A percentile compares a stretch with the other conserved stretches of the same genome.
Conservation (phyloP, 495 filamentous ascomycete genomes). For the Chaetomidium leptoderma region DNA sequence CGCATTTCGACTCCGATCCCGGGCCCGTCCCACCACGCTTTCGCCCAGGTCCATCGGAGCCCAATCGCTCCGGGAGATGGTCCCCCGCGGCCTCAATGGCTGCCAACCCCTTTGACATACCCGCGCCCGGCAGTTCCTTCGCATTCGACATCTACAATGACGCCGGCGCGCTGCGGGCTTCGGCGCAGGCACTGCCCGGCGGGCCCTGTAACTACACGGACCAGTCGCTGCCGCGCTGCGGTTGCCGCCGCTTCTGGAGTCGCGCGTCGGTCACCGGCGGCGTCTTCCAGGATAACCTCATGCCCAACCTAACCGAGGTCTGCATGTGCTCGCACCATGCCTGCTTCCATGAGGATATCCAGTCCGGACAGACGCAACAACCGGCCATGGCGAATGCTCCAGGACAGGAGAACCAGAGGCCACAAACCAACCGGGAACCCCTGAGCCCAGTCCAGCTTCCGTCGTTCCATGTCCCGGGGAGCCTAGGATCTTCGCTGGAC, state of each 20-base stretch:
- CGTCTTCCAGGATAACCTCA: slow-evolving; percentile 17
- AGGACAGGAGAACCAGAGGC: slow-evolving; percentile 46
- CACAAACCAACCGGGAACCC: slow-evolving; percentile 38
- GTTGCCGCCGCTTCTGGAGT: slow-evolving; percentile 65
- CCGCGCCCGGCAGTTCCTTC: slow-evolving; percentile 40
- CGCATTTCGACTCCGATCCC: slow-evolving; percentile 3
- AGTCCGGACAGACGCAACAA: slow-evolving; percentile 21
- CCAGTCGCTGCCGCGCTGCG: slow-evolving; percentile 51
- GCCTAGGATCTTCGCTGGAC: slow-evolving; percentile 33
- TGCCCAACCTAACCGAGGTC: slow-evolving; percentile 44
- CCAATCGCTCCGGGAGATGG: slow-evolving; percentile 31
- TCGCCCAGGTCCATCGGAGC: neutral
- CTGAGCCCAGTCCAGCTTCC: slow-evolving; percentile 42
- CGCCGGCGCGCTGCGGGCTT: slow-evolving; percentile 28
- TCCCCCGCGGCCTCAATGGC: slow-evolving; percentile 43
- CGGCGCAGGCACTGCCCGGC: slow-evolving; percentile 39
- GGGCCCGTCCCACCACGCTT: neutral
- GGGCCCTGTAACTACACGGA: slow-evolving; percentile 63
- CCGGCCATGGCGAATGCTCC: slow-evolving; percentile 18
- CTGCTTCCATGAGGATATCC: slow-evolving; percentile 59
- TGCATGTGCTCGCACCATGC: slow-evolving; percentile 72
- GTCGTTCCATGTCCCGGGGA: slow-evolving; percentile 32
- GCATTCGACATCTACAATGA: slow-evolving; percentile 48
- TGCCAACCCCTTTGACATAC: slow-evolving; percentile 40
- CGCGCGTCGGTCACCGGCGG: slow-evolving; percentile 26